Conservation (phyloP, 345 rosid species). For the Dimocarpus longan region DNA sequence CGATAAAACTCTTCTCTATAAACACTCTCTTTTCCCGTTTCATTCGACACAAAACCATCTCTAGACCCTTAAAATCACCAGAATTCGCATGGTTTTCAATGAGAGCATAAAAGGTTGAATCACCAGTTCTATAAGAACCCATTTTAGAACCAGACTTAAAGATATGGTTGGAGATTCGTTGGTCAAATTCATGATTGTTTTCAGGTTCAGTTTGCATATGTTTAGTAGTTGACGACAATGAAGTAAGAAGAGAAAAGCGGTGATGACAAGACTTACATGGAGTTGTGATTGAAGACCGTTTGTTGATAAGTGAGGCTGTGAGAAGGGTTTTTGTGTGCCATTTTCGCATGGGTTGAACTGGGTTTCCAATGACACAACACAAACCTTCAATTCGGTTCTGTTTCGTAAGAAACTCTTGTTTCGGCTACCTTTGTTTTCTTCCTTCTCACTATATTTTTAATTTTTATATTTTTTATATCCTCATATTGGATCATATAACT, state of each 20-base stretch:
- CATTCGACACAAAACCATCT: constrained; percentile 62
- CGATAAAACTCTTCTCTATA: constrained; percentile 57
- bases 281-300: constrained; percentile 35
- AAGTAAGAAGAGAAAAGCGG: constrained; percentile 28
- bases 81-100: constrained; percentile 56
- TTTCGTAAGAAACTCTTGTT: too few relatives aligned
- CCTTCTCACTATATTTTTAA: too few relatives aligned
- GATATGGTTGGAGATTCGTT: constrained; percentile 53
- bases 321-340: constrained; percentile 29
- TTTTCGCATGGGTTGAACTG: constrained; percentile 43
- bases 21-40: constrained; percentile 59
- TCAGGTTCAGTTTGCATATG: constrained; percentile 28
- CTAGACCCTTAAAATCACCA: constrained; percentile 61
- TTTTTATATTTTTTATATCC: too few relatives aligned
- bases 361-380: background rate
- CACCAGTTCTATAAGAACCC: constrained; percentile 76
- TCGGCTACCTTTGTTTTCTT: too few relatives aligned
- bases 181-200: constrained; percentile 21
- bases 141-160: constrained; percentile 51
- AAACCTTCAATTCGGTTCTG: too few relatives aligned
- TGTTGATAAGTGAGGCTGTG: constrained; percentile 23
- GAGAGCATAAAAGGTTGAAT: constrained; percentile 73
- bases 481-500: too few relatives aligned
- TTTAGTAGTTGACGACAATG: constrained; percentile 13
- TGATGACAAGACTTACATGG: constrained; percentile 29